Conservation (phyloP, 768 basidiomycete genomes). For the Obba rivulosa region DNA sequence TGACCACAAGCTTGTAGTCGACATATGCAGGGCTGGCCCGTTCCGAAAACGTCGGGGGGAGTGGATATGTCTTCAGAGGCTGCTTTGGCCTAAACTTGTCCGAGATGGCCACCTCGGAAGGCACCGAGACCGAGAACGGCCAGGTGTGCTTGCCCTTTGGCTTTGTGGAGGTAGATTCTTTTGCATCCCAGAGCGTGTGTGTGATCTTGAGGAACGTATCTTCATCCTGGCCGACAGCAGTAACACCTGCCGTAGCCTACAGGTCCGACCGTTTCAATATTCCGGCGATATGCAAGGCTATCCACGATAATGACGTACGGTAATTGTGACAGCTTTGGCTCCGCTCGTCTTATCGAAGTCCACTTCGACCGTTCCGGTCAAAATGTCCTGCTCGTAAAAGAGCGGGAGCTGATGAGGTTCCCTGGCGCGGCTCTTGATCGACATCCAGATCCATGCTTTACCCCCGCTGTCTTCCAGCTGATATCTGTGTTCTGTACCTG, state of each 20-base stretch:
- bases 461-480: slow-evolving; percentile 40
- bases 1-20: slow-evolving; percentile 50
- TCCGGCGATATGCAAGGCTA: background rate
- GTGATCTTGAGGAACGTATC: slow-evolving; percentile 39
- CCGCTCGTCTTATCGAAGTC: slow-evolving; percentile 45
- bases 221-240: slow-evolving; percentile 53
- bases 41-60: slow-evolving; percentile 53
- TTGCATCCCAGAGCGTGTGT: slow-evolving; percentile 37
- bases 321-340: slow-evolving; percentile 42
- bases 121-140: slow-evolving; percentile 45
- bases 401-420: slow-evolving; percentile 35
- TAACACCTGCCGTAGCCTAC: slow-evolving; percentile 44
- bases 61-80: slow-evolving; percentile 28
- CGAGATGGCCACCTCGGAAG: slow-evolving; percentile 34
- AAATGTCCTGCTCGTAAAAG: slow-evolving; percentile 42
- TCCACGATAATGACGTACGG: slow-evolving; percentile 29
- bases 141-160: slow-evolving; percentile 41
- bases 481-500: slow-evolving; percentile 30
- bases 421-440: slow-evolving; percentile 38
- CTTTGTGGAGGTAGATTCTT: slow-evolving; percentile 24
- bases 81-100: slow-evolving; percentile 30
- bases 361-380: slow-evolving; percentile 47
- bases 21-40: slow-evolving; percentile 50
- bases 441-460: slow-evolving; percentile 43
- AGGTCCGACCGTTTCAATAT: background rate